phyloP scores from a whole-genome alignment of 495 filamentous ascomycete species.

The Penicillium alfredii region DNA sequence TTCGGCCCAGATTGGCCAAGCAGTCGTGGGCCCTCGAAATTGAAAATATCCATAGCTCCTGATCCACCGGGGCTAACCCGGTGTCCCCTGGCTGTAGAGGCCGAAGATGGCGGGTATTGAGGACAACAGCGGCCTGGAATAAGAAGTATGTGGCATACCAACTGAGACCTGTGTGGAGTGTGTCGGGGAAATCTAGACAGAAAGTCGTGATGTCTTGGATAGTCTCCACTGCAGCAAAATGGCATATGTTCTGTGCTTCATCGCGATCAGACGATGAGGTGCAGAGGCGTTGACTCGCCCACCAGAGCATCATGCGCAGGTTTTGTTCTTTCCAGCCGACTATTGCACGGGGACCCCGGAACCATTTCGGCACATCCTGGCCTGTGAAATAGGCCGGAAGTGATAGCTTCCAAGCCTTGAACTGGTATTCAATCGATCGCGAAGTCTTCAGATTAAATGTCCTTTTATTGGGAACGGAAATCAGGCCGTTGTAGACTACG shows the following conservation, averaged over 20 bases:
- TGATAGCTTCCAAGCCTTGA: conserved; percentile 17
- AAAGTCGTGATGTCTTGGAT: conserved; percentile 19
- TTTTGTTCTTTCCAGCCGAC: conserved; percentile 25
- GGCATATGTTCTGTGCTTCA: conserved; percentile 17
- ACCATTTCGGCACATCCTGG: conserved; percentile 12
- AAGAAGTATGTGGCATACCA: conserved; percentile 22
- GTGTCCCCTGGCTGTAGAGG: not conserved
- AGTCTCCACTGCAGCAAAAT: conserved; percentile 14
- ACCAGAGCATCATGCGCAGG: conserved; percentile 22
- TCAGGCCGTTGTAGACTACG: conserved; percentile 11
- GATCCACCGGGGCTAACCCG: conserved; percentile 1
- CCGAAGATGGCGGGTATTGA: conserved; percentile 15
- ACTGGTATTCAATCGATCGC: conserved; percentile 13
- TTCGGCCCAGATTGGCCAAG: conserved; percentile 7
- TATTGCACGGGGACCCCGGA: conserved; percentile 16
- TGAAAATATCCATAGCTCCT: conserved; percentile 15
- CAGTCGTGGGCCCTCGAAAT: conserved; percentile 14
- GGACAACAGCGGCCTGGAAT: conserved; percentile 17
- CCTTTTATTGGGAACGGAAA: conserved; percentile 6
- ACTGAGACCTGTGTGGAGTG: conserved; percentile 10
- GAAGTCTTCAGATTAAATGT: conserved; percentile 9
- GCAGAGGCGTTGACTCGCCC: conserved; percentile 19
- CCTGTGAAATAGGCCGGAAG: conserved; percentile 20
- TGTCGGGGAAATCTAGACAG: conserved; percentile 5
- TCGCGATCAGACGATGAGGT: conserved; percentile 5